These are phyloP conservation scores for Penicillium nordicum DNA, from an alignment of 2,329 filamentous ascomycete genomes.

Conservation along the genomic window DNA sequence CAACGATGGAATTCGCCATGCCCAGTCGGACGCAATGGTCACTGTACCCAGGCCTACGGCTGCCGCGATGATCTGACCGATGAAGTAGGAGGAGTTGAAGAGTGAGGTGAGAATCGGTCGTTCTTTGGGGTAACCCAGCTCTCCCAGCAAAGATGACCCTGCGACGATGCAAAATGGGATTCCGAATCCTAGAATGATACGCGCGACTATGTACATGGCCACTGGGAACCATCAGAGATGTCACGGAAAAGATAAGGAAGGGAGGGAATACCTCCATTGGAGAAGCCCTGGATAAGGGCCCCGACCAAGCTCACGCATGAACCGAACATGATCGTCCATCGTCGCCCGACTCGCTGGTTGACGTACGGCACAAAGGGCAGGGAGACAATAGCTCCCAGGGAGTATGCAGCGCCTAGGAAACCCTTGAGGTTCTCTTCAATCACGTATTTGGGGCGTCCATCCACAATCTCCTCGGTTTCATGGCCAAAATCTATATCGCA, in stretches of 20 bases:
- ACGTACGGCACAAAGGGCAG: slow-evolving; percentile 57
- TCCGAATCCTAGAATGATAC: slow-evolving; percentile 60
- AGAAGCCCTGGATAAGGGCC: slow-evolving; percentile 55
- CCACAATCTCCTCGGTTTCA: slow-evolving; percentile 17
- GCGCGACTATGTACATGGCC: slow-evolving; percentile 59
- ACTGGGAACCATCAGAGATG: slow-evolving; percentile 29
- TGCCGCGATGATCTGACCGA: slow-evolving; percentile 30
- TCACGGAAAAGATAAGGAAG: background rate
- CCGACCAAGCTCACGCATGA: slow-evolving; percentile 55
- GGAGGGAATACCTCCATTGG: slow-evolving; percentile 42
- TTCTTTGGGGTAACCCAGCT: slow-evolving; percentile 60
- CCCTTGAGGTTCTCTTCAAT: slow-evolving; percentile 38
- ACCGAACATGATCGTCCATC: slow-evolving; percentile 57
- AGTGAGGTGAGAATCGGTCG: slow-evolving; percentile 58
- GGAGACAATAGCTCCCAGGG: slow-evolving; percentile 56
- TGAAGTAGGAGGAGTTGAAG: slow-evolving; percentile 53
- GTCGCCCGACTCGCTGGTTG: slow-evolving; percentile 55
- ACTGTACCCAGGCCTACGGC: slow-evolving; percentile 29
- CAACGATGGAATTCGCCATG: slow-evolving; percentile 47
- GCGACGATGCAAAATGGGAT: slow-evolving; percentile 59
- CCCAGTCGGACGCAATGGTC: slow-evolving; percentile 40
- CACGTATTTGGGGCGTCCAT: slow-evolving; percentile 18
- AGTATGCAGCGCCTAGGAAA: slow-evolving; percentile 58
- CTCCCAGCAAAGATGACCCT: slow-evolving; percentile 57
- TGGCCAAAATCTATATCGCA: slow-evolving; percentile 20